Base-by-base conservation (phyloP, 2,329 filamentous ascomycete genomes). In the Dendrostoma leiphaemia region DNA sequence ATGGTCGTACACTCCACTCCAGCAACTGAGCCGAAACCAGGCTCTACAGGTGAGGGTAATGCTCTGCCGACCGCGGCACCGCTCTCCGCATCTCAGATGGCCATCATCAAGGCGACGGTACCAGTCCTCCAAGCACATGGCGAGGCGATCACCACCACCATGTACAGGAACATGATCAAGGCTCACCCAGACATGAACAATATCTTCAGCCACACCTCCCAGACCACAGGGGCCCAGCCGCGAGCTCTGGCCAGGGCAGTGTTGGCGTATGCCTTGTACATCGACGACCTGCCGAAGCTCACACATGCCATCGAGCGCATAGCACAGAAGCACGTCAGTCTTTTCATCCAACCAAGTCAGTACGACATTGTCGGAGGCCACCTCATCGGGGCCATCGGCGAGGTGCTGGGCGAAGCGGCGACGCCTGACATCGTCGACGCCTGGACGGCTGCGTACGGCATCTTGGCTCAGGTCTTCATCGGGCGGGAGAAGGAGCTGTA, bases 91-190 rank as follows among this genome's bases (percentile, higher is more conserved):
- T 73, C 79, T 34, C 89, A 93, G 73, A 78, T 86, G 59, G 72
- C 79, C 57, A 84, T 88, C 61, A 85, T 94, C 74, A 92, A 91
- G 70, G 78, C 89, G 34, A 93, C 89, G 2, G 88, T 85, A 35
- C 89, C 89, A 2, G 79, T 90, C 17, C 78, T 92, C 7, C 79
- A 83, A 59, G 75, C 84, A 58, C 82, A 91, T 67, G 89, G 89
- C 69, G 74, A 75, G 17, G 73, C 78, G 43, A 90, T 92, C 69
- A 91, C 88, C n/a, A 78, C 75, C 1, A 72, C 79, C 59, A 91
- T 93, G 74, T 92, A 93, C 75, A 72, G 75, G 41, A 85, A 84
- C 71, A 77, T 92, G 72, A 76, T 92, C 26, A 59, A 59, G 15
- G 82, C 82, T 3, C 74, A 89, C 60, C 88, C 88, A 0, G 75